phyloP scores from a whole-genome alignment of 345 rosid species.

The Linum lewisii region DNA sequence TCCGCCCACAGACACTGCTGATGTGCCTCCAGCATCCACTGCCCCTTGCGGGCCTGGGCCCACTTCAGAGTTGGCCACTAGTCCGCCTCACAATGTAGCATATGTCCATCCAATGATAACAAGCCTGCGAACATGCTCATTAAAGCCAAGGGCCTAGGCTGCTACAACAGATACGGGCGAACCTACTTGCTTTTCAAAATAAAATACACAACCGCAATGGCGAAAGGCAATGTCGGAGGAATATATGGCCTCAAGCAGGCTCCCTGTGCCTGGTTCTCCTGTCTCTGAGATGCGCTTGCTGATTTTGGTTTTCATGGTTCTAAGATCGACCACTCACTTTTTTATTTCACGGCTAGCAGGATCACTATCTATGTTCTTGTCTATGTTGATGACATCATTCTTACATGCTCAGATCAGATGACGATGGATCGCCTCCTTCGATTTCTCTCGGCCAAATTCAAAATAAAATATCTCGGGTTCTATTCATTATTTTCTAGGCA shows the following conservation, averaged over 20 bases:
- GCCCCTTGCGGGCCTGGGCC: background rate
- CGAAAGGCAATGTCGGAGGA: too few relatives aligned
- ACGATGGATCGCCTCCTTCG: background rate
- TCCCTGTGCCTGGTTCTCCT: constrained; percentile 1
- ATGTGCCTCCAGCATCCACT: too few relatives aligned
- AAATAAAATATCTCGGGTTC: background rate
- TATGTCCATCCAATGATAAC: constrained; percentile 5
- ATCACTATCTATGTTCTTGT: background rate
- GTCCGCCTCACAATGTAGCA: background rate
- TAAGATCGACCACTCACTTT: background rate
- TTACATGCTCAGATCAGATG: background rate
- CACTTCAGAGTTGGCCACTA: background rate
- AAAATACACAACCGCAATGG: too few relatives aligned
- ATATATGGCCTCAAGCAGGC: background rate
- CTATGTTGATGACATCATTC: background rate
- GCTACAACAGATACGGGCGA: too few relatives aligned
- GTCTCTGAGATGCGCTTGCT: background rate
- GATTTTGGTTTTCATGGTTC: background rate
- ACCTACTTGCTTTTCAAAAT: too few relatives aligned
- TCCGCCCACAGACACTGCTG: too few relatives aligned
- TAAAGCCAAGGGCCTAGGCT: constrained; percentile 9
- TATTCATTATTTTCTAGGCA: constrained; percentile 5
- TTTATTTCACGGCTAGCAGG: background rate
- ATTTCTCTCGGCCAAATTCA: background rate
- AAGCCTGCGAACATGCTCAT: constrained; percentile 9